Percentiles rank a stretch among this genome's conserved stretches.
phyloP scores from a whole-genome alignment of 345 rosid genomes.

The Gossypium australe region DNA sequence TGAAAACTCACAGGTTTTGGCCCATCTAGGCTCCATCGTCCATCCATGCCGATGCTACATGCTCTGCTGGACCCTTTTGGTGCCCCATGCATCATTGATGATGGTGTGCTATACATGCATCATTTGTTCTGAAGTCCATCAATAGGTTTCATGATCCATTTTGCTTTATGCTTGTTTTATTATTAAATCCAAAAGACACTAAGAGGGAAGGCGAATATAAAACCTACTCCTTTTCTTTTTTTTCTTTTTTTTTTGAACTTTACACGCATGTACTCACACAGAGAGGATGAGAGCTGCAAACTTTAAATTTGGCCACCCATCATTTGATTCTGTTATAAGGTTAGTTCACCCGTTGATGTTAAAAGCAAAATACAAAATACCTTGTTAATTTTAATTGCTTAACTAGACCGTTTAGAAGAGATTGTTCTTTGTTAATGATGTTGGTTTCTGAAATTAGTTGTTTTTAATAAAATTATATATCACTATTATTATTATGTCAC shows the following conservation, averaged over 20 bases:
- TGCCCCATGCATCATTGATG: conserved; percentile 22
- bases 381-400: no score
- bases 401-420: no score
- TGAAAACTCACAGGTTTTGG: conserved; percentile 12
- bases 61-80: conserved; percentile 13
- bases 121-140: conserved; percentile 20
- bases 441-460: no score
- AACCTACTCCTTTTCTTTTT: no score
- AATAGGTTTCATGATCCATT: conserved; percentile 19
- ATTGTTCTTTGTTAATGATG: no score
- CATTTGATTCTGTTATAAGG: not conserved
- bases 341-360: not conserved
- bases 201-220: no score
- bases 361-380: no score
- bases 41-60: conserved; percentile 29
- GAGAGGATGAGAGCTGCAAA: no score
- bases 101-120: not conserved
- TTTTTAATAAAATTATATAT: no score
- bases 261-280: not conserved
- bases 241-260: not conserved
- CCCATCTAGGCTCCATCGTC: conserved; percentile 21
- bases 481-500: no score
- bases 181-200: no score
- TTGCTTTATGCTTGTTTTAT: not conserved
- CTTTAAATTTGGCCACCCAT: not conserved